A percentile compares a stretch with the other conserved stretches of the same genome.
phyloP scores from a whole-genome alignment of 352 stramenopile genomes.

The Pythium plurisporium region DNA sequence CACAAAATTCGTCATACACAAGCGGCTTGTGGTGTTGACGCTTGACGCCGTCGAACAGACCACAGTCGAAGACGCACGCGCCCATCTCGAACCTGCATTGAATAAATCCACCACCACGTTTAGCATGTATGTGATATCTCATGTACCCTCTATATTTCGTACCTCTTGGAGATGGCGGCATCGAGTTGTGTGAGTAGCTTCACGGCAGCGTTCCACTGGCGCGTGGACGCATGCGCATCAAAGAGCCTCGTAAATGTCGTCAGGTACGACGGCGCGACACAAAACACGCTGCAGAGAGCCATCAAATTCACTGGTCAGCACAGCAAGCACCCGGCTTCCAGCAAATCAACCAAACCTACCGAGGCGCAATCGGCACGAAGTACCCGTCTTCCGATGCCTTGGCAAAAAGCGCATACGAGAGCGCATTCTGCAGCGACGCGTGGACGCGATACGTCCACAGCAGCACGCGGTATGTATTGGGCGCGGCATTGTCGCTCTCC shows the following conservation, averaged over 20 bases:
- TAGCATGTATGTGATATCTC: no score
- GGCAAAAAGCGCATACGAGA: slow-evolving; percentile 72
- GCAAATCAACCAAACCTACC: slow-evolving; percentile 26
- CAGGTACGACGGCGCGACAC: slow-evolving; percentile 70
- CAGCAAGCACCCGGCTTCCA: no score
- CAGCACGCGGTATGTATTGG: slow-evolving; percentile 66
- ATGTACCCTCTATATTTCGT: not conserved
- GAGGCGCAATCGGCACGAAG: slow-evolving; percentile 74
- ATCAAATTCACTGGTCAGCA: not conserved
- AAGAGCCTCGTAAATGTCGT: slow-evolving; percentile 77
- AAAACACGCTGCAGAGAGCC: slow-evolving; percentile 50
- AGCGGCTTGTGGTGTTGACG: slow-evolving; percentile 75
- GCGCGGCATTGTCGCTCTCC: slow-evolving; percentile 67
- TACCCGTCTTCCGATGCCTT: slow-evolving; percentile 80
- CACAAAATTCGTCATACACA: slow-evolving; percentile 83
- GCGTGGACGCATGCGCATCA: slow-evolving; percentile 44
- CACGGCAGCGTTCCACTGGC: slow-evolving; percentile 67
- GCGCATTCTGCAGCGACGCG: slow-evolving; percentile 60
- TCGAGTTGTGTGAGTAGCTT: slow-evolving; percentile 74
- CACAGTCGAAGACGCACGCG: slow-evolving; percentile 83
- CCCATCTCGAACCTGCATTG: slow-evolving; percentile 61
- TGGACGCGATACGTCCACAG: slow-evolving; percentile 80
- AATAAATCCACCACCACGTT: not conserved
- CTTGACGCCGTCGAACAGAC: slow-evolving; percentile 82
- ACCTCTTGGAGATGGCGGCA: slow-evolving; percentile 61